A percentile compares a stretch with the other conserved stretches of the same genome.
Evolutionary conservation across 2,329 filamentous ascomycete genomes (phyloP).

Genomic region (Stachybotrys echinatus): DNA sequence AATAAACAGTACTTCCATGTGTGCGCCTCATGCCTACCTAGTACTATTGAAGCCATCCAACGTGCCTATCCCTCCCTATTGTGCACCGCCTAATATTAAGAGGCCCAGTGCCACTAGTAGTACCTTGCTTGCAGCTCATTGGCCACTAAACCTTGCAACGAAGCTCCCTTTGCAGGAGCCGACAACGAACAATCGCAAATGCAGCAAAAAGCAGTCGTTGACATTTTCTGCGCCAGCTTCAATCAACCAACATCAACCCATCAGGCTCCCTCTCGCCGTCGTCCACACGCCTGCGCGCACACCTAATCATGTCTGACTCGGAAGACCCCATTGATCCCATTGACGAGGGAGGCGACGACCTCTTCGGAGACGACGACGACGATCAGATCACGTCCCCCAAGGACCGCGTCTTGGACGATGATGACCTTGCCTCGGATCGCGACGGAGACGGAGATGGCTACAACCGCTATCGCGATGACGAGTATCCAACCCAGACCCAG

Average conservation of each 20-base stretch:
- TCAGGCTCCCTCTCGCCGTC: neutral
- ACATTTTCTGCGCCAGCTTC: too few species aligned
- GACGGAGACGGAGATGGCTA: slow-evolving; percentile 40
- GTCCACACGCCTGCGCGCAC: neutral
- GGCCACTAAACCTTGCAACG: neutral
- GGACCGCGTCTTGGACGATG: slow-evolving; percentile 59
- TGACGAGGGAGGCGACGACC: slow-evolving; percentile 54
- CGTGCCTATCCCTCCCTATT: neutral
- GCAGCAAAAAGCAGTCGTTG: too few species aligned
- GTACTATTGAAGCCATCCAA: too few species aligned
- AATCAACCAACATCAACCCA: neutral
- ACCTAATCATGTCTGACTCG: slow-evolving; percentile 46
- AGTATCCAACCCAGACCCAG: slow-evolving; percentile 38
- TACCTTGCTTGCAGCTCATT: neutral
- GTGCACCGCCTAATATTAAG: neutral
- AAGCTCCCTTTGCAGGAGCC: neutral
- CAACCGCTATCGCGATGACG: slow-evolving; percentile 35
- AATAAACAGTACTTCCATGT: too few species aligned
- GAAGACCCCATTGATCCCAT: slow-evolving; percentile 48
- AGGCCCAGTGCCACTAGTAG: neutral
- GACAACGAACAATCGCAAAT: too few species aligned
- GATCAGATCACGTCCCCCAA: slow-evolving; percentile 54
- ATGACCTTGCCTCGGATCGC: slow-evolving; percentile 48
- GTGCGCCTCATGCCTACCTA: too few species aligned
- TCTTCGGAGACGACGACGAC: slow-evolving; percentile 57